Evolutionary conservation across 352 stramenopile species (phyloP).

Genomic region (Globisporangium lucens): DNA sequence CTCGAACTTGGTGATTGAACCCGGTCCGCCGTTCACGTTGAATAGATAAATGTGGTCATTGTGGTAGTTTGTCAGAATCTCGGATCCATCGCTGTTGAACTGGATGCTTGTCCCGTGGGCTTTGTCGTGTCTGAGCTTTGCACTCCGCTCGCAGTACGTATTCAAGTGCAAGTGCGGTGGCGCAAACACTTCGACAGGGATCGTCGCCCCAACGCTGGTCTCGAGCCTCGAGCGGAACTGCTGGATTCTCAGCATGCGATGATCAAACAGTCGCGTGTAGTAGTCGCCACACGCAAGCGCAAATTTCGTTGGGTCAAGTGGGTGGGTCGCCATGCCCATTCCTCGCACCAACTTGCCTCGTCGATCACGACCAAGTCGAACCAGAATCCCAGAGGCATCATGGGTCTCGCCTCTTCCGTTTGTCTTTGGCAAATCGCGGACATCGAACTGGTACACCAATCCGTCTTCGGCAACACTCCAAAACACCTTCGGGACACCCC

Average conservation of each 20-base stretch:
- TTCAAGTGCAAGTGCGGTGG: conserved; percentile 79
- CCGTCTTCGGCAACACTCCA: conserved; percentile 87
- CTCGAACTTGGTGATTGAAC: conserved; percentile 13
- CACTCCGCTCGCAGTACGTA: conserved; percentile 32
- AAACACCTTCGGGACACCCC: conserved; percentile 69
- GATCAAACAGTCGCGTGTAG: conserved; percentile 76
- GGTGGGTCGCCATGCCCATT: conserved; percentile 75
- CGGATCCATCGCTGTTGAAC: conserved; percentile 63
- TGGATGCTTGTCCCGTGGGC: conserved; percentile 79
- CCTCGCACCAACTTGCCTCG: conserved; percentile 43
- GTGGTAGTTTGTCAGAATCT: conserved; percentile 81
- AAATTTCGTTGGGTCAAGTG: conserved; percentile 69
- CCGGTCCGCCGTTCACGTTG: conserved; percentile 34
- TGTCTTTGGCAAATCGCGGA: conserved; percentile 46
- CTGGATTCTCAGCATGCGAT: conserved; percentile 68
- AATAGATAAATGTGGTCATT: conserved; percentile 87
- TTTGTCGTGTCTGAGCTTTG: conserved; percentile 44
- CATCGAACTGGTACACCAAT: conserved; percentile 81
- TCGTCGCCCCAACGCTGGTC: conserved; percentile 30
- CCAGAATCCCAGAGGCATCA: conserved; percentile 50
- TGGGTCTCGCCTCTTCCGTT: conserved; percentile 30
- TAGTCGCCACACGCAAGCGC: conserved; percentile 75
- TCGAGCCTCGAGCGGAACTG: conserved; percentile 20
- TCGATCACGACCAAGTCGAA: conserved; percentile 58
- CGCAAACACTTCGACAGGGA: conserved; percentile 62